These are phyloP conservation scores for Penicillium sp. DNA, from an alignment of 2,329 filamentous ascomycete genomes.

Conservation along the genomic window DNA sequence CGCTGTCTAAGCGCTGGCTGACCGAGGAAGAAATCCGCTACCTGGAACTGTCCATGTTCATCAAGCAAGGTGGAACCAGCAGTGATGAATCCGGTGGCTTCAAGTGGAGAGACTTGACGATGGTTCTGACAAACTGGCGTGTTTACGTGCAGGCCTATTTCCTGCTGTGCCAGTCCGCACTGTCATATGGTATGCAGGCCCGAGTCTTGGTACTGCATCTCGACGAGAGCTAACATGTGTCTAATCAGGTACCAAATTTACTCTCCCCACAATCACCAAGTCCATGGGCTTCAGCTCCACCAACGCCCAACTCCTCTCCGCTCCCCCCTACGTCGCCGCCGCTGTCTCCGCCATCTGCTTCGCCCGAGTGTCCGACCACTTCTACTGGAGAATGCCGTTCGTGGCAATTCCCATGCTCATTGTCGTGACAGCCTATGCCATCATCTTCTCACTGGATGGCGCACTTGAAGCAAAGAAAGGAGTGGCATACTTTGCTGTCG, in stretches of 20 bases:
- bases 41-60: slow-evolving; percentile 39
- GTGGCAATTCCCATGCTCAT: slow-evolving; percentile 19
- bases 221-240: slow-evolving; percentile 18
- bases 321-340: slow-evolving; percentile 30
- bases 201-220: slow-evolving; percentile 15
- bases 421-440: slow-evolving; percentile 17
- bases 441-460: slow-evolving; percentile 26
- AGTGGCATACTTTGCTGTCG: slow-evolving; percentile 25
- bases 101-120: slow-evolving; percentile 37
- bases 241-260: slow-evolving; percentile 39
- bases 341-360: slow-evolving; percentile 27
- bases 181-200: slow-evolving; percentile 21
- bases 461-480: slow-evolving; percentile 21
- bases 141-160: slow-evolving; percentile 37
- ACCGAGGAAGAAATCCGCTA: slow-evolving; percentile 39
- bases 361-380: slow-evolving; percentile 23
- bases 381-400: slow-evolving; percentile 30
- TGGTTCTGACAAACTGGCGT: slow-evolving; percentile 42
- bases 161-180: slow-evolving; percentile 24
- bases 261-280: slow-evolving; percentile 41
- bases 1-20: slow-evolving; percentile 39
- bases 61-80: slow-evolving; percentile 20
- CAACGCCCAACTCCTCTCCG: slow-evolving; percentile 35
- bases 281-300: slow-evolving; percentile 38
- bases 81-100: not conserved